Percentiles rank a stretch among this genome's conserved stretches.
These are phyloP conservation scores for Zymoseptoria brevis DNA, from an alignment of 2,329 filamentous ascomycete genomes.

Conservation along the genomic window DNA sequence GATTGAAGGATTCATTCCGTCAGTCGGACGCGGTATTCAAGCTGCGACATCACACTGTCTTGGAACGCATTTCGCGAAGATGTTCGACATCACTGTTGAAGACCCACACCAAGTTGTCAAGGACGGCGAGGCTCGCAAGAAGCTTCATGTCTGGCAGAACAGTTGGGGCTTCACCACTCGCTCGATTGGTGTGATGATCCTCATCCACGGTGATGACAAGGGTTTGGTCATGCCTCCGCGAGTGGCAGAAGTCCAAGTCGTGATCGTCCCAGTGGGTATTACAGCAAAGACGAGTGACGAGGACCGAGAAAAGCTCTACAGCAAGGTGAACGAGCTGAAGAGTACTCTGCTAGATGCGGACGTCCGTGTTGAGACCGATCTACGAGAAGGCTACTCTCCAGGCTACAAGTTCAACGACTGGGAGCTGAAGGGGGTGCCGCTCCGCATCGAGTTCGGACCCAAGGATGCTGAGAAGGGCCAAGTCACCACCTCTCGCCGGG, in stretches of 20 bases:
- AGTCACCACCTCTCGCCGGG: slow-evolving; percentile 78
- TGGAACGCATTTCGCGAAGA: slow-evolving; percentile 97
- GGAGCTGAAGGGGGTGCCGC: slow-evolving; percentile 91
- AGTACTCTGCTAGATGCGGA: slow-evolving; percentile 61
- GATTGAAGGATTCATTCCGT: slow-evolving; percentile 91
- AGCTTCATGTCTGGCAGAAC: slow-evolving; percentile 93
- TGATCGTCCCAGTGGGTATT: slow-evolving; percentile 88
- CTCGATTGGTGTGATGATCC: slow-evolving; percentile 97
- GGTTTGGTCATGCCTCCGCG: slow-evolving; percentile 88
- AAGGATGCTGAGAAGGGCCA: slow-evolving; percentile 83
- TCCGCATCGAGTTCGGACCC: slow-evolving; percentile 90
- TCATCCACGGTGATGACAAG: slow-evolving; percentile 95
- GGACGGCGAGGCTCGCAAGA: slow-evolving; percentile 62
- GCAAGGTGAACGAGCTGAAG: slow-evolving; percentile 65
- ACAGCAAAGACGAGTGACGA: slow-evolving; percentile 79
- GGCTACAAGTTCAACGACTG: slow-evolving; percentile 99
- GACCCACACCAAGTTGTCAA: slow-evolving; percentile 62
- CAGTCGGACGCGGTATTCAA: slow-evolving; percentile 93
- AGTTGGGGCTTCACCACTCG: slow-evolving; percentile 97
- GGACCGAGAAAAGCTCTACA: slow-evolving; percentile 66
- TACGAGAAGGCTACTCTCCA: slow-evolving; percentile 82
- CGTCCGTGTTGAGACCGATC: slow-evolving; percentile 72
- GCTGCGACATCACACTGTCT: slow-evolving; percentile 90
- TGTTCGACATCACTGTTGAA: slow-evolving; percentile 97
- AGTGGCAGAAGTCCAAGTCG: slow-evolving; percentile 75